Percentiles rank a stretch among this genome's conserved stretches.
Evolutionary conservation across 768 basidiomycete genomes (phyloP).

Genomic region (Lactarius sanguifluus): DNA sequence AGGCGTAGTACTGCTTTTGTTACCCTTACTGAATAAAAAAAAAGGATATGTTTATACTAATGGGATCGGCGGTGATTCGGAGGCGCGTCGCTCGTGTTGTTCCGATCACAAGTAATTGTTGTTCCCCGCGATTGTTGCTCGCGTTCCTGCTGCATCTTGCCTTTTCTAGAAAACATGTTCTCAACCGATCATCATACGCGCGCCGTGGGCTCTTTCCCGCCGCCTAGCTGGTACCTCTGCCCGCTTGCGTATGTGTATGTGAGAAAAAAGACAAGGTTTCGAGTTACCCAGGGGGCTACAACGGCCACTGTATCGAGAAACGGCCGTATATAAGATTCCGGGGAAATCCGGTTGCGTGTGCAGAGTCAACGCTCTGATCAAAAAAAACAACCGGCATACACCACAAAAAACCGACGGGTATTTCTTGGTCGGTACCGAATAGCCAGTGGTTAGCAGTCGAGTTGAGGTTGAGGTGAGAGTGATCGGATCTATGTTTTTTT

Average conservation of each 20-base stretch:
- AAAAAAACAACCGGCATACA: not conserved
- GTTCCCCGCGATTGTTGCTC: not conserved
- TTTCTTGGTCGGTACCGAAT: not conserved
- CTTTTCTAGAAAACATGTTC: not conserved
- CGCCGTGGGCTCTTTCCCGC: not conserved
- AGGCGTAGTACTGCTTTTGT: slow-evolving; percentile 4
- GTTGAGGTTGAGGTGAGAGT: not conserved
- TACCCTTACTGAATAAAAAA: not conserved
- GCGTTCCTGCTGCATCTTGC: not conserved
- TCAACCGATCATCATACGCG: not conserved
- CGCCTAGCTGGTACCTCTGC: not conserved
- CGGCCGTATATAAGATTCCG: not conserved
- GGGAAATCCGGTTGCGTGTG: not conserved
- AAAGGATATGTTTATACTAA: not conserved
- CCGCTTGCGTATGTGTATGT: not conserved
- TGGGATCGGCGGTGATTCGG: not conserved
- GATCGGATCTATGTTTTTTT: not conserved
- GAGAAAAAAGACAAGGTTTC: not conserved
- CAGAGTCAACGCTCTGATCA: not conserved
- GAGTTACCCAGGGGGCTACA: not conserved
- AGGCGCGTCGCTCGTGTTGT: not conserved
- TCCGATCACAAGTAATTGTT: not conserved
- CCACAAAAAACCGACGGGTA: too few relatives aligned
- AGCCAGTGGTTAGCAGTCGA: not conserved
- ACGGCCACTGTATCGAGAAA: not conserved